A percentile compares a stretch with the other conserved stretches of the same genome.
phyloP scores from a whole-genome alignment of 225 moss, liverwort and hornwort genomes.

The Climacium dendroides region DNA sequence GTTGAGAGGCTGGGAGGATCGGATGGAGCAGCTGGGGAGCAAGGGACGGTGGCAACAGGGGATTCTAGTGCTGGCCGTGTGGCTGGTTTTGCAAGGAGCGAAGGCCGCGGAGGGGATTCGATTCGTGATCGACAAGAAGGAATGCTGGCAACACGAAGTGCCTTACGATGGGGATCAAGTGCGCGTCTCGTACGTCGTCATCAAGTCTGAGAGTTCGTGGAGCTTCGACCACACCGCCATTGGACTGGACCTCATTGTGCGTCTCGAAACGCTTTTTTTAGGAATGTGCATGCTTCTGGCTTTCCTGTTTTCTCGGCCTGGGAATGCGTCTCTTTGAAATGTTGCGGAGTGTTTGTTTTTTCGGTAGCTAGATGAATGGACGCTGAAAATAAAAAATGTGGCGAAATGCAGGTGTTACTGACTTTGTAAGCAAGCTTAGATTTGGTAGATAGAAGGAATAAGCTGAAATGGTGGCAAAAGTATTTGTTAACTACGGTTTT shows the following conservation, averaged over 20 bases:
- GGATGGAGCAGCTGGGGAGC: neutral
- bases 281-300: neutral
- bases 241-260: slow-evolving; percentile 65
- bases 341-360: neutral
- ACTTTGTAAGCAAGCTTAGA: neutral
- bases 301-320: neutral
- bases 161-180: slow-evolving; percentile 49
- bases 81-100: neutral
- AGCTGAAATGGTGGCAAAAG: neutral
- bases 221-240: slow-evolving; percentile 30
- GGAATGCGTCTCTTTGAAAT: neutral
- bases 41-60: neutral
- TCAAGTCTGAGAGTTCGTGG: slow-evolving; percentile 66
- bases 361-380: neutral
- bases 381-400: no score
- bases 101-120: slow-evolving; percentile 34
- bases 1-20: neutral
- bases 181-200: slow-evolving; percentile 67
- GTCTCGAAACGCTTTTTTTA: neutral
- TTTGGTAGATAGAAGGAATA: neutral
- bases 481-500: no score
- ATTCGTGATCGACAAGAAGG: slow-evolving; percentile 73
- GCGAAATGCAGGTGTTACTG: neutral
- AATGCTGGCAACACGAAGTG: slow-evolving; percentile 70
- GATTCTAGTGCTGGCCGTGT: neutral